A percentile compares a stretch with the other conserved stretches of the same genome.
These are phyloP conservation scores for Cymbopogon flexuosus DNA, from an alignment of 202 grass and related monocot species.

Conservation along the genomic window DNA sequence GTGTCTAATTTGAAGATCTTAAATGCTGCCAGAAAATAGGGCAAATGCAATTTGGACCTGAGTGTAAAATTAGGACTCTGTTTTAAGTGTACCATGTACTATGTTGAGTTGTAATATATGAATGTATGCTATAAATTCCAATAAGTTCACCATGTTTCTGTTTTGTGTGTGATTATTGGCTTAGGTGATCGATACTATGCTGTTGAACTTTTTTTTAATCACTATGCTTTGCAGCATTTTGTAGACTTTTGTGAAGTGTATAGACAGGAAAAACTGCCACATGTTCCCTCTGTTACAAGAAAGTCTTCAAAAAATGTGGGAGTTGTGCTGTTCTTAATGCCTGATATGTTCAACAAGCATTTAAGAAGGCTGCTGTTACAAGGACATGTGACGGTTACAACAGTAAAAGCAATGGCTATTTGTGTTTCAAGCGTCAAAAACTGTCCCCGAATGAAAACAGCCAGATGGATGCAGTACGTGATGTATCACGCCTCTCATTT, in stretches of 20 bases:
- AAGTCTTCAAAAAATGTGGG: not conserved
- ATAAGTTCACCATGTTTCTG: not conserved
- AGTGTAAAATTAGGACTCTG: not conserved
- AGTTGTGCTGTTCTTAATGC: constrained; percentile 5
- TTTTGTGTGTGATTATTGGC: not conserved
- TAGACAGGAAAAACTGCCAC: not conserved
- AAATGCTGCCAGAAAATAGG: constrained; percentile 3
- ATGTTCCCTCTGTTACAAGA: not conserved
- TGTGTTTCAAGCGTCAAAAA: not conserved
- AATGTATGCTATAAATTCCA: not conserved
- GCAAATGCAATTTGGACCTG: not conserved
- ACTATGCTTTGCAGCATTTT: not conserved
- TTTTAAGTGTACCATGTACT: constrained; percentile 22
- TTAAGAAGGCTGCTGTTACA: constrained; percentile 6
- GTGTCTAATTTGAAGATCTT: constrained; percentile 36
- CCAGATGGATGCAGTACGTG: not conserved
- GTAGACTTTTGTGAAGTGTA: not conserved
- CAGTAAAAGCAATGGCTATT: not conserved
- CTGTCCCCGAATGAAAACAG: not conserved
- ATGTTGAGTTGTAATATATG: constrained; percentile 10
- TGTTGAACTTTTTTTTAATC: not conserved
- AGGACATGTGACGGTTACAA: not conserved
- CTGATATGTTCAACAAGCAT: not conserved
- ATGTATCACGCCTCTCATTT: not conserved
- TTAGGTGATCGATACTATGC: not conserved